Base-by-base conservation (phyloP, 1,284 basidiomycete genomes). In the Pyrrhoderma lamaoense region DNA sequence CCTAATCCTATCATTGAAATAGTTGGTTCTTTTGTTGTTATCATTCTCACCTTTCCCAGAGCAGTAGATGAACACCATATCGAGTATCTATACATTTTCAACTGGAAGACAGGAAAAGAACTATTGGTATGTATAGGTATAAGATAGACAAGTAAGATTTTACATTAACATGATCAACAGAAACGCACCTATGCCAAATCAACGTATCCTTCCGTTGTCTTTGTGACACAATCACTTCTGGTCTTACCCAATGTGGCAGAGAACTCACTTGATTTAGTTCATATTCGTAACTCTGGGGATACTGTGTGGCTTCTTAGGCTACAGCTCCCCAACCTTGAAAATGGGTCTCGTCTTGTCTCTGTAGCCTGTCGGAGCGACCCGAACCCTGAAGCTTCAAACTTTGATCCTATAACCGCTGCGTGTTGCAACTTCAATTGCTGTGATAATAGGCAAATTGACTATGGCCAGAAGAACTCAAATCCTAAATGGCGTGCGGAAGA, bases 161-260 rank as follows among this genome's bases (percentile, higher is more conserved):
- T 13, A 31, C 23, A 7, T 9, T 35, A 35, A 2, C 11, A 14
- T 16, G 16, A 11, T 37, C 35, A 11, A 11, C 9, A 16, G 11
- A 37, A 11, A 16, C 9, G 9, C 35, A 37, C 11, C 16, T 11
- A 9, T 11, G 35, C 11, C 35, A 37, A 37, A 16, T 11, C 11
- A 43, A 16, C n/a, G 14, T 53, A 47, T 43, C 11, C 8, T 8
- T n/a, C 21, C 18, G 2, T 53, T 3, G 39, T 47, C 13, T 53
- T 53, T 23, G 37, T 53, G n/a, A 53, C 52, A 3, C 52, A 40
- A 4, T 44, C 52, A 11, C 36, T 53, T 18, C 49, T 53, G 19
- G 42, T 53, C 23, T 13, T 53, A 22, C 51, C 47, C 22, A 52
- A 52, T 16, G 14, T 36, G 9, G 9, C 3, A 9, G 13, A 45